These are phyloP conservation scores for Adiantum capillusveneris DNA, from an alignment of 75 land plant species.

Conservation along the genomic window DNA sequence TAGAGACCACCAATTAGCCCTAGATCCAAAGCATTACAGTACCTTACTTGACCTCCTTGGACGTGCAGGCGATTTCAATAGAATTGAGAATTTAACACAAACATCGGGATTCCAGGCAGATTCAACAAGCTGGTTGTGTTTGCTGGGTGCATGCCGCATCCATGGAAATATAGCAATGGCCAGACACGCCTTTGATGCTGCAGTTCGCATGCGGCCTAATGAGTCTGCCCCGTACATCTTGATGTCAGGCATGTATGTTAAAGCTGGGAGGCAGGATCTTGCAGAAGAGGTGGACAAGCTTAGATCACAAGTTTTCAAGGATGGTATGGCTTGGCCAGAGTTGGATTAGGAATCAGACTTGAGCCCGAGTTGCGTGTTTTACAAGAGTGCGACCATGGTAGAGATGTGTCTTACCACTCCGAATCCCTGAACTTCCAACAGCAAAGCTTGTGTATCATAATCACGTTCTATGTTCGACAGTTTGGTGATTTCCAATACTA, in stretches of 20 bases:
- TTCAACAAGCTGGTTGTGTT: conserved; percentile 24
- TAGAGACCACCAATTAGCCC: neutral
- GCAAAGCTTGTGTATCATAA: no score
- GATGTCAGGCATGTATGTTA: neutral
- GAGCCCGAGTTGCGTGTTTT: no score
- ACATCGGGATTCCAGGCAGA: conserved; percentile 33
- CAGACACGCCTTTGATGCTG: neutral
- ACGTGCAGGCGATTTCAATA: neutral
- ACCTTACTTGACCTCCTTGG: conserved; percentile 3
- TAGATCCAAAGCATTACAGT: neutral
- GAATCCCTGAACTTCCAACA: no score
- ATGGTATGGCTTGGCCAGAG: neutral
- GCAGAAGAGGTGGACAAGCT: neutral
- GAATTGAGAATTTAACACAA: conserved; percentile 13
- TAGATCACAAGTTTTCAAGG: neutral
- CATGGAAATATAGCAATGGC: conserved; percentile 26
- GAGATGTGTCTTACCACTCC: no score
- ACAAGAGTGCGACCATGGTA: no score
- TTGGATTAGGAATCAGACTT: no score
- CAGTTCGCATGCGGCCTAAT: neutral
- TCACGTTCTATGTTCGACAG: no score
- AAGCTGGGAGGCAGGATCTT: neutral
- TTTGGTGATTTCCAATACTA: no score
- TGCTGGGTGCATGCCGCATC: conserved; percentile 37
- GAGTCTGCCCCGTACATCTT: neutral